Evolutionary conservation across 192 early-diverging fungal species (phyloP).

Genomic region (Geranomyces michiganensis): DNA sequence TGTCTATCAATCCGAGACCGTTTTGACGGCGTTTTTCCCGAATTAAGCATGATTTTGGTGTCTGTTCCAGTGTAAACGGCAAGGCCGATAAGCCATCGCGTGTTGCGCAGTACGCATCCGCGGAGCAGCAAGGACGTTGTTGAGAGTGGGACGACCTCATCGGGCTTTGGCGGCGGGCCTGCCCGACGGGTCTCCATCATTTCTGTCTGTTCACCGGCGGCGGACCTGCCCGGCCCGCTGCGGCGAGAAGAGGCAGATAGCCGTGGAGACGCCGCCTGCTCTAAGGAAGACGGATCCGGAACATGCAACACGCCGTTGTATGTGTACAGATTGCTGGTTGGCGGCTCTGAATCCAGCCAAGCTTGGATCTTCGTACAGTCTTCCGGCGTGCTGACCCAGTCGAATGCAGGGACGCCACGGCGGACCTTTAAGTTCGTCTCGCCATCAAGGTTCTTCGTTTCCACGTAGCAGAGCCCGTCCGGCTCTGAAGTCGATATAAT

Average conservation of each 20-base stretch:
- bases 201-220: background rate
- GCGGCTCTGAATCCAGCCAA: slow-evolving; percentile 50
- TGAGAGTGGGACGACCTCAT: slow-evolving; percentile 55
- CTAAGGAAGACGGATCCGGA: background rate
- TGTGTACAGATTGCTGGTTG: slow-evolving; percentile 52
- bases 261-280: background rate
- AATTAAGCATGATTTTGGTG: slow-evolving; percentile 97
- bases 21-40: slow-evolving; percentile 90
- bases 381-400: slow-evolving; percentile 67
- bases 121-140: slow-evolving; percentile 75
- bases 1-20: slow-evolving; percentile 87
- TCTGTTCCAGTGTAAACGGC: slow-evolving; percentile 90
- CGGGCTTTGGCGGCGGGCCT: background rate
- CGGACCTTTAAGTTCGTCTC: slow-evolving; percentile 97
- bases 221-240: background rate
- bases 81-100: slow-evolving; percentile 82
- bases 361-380: slow-evolving; percentile 60
- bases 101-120: slow-evolving; percentile 92
- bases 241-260: background rate
- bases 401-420: slow-evolving; percentile 64
- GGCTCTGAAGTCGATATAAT: slow-evolving; percentile 79
- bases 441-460: slow-evolving; percentile 95
- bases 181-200: background rate
- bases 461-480: slow-evolving; percentile 80
- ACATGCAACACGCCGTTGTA: slow-evolving; percentile 45